Percentiles rank a stretch among this genome's conserved stretches.
phyloP scores from a whole-genome alignment of 2,329 filamentous ascomycete genomes.

The Calonectria pauciramosa region DNA sequence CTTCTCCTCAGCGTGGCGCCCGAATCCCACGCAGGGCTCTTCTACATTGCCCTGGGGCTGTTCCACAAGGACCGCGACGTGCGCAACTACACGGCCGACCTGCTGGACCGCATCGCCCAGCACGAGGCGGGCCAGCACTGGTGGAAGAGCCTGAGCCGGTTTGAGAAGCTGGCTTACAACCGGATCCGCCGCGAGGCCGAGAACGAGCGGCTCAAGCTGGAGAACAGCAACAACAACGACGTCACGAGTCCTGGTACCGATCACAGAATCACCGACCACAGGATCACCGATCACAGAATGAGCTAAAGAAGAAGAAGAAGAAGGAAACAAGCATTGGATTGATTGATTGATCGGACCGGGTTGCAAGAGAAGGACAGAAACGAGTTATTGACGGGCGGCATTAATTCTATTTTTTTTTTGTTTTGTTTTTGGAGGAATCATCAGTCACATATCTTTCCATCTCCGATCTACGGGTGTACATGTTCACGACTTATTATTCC shows the following conservation, averaged over 20 bases:
- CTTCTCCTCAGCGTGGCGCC: constrained; percentile 86
- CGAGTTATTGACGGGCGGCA: constrained; percentile 24
- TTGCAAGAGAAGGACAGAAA: not conserved
- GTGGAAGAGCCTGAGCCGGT: constrained; percentile 88
- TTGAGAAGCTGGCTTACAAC: constrained; percentile 88
- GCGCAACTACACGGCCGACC: constrained; percentile 79
- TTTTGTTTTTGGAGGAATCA: constrained; percentile 29
- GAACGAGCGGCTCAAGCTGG: constrained; percentile 62
- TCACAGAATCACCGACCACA: constrained; percentile 62
- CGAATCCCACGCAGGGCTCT: constrained; percentile 88
- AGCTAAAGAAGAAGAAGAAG: constrained; percentile 55
- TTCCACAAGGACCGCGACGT: constrained; percentile 92
- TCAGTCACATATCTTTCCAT: constrained; percentile 32
- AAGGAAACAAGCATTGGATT: not conserved
- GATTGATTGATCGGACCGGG: not conserved
- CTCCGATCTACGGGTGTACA: constrained; percentile 32
- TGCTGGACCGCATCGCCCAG: constrained; percentile 85
- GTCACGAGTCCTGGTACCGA: constrained; percentile 57
- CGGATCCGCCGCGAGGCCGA: constrained; percentile 79
- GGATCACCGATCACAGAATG: constrained; percentile 62
- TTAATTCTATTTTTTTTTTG: constrained; percentile 28
- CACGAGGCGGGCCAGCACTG: constrained; percentile 95
- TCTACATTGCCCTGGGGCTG: constrained; percentile 90
- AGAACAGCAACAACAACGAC: constrained; percentile 60
- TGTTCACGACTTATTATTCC: constrained; percentile 29